Evolutionary conservation across 2,329 filamentous ascomycete species (phyloP).

Genomic region (Colletotrichum falcatum): DNA sequence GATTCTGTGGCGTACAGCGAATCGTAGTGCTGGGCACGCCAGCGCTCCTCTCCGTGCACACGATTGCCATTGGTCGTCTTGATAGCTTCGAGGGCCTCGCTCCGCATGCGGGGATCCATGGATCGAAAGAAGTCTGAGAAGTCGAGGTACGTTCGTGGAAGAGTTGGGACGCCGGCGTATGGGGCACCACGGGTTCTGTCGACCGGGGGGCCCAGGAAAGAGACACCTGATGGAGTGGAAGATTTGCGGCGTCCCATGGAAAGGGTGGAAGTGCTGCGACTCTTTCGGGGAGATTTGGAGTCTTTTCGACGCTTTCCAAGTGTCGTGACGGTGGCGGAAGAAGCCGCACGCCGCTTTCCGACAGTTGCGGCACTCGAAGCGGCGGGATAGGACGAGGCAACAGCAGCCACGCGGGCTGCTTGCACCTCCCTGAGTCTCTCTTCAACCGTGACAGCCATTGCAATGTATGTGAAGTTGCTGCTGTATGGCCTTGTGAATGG

Average conservation of each 20-base stretch:
- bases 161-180: neutral
- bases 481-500: neutral
- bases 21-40: neutral
- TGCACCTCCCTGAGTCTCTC: neutral
- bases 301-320: neutral
- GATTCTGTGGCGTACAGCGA: neutral
- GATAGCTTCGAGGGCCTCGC: neutral
- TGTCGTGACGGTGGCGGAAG: neutral
- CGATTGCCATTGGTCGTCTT: neutral
- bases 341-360: neutral
- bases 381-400: neutral
- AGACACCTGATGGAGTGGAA: neutral
- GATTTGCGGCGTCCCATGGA: neutral
- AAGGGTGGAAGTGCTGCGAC: neutral
- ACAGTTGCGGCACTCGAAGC: neutral
- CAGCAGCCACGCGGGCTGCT: no score
- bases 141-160: neutral
- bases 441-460: neutral
- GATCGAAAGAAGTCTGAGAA: conserved; percentile 5
- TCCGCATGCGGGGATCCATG: neutral
- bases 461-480: neutral
- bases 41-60: neutral
- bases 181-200: neutral
- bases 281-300: neutral
- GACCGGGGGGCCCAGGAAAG: neutral